Evolutionary conservation across 345 rosid species (phyloP).

Genomic region (Rhodomyrtus tomentosa): DNA sequence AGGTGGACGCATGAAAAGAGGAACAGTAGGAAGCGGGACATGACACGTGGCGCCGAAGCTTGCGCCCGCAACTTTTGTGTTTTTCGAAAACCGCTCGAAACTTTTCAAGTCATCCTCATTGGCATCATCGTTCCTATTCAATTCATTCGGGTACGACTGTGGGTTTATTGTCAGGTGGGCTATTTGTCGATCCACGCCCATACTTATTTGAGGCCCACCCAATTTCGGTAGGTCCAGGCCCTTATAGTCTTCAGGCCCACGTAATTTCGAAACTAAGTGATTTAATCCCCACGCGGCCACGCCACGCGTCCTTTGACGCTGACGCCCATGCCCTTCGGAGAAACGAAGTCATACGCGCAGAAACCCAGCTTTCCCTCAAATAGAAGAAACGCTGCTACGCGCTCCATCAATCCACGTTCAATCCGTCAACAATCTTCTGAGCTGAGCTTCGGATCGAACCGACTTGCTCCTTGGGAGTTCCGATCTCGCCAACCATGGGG

Average conservation of each 20-base stretch:
- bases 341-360: neutral
- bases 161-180: neutral
- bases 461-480: neutral
- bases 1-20: neutral
- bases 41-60: neutral
- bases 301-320: no score
- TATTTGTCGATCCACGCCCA: neutral
- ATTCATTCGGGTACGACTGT: neutral
- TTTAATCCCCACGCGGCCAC: neutral
- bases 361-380: neutral
- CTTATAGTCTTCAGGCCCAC: neutral
- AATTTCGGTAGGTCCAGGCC: neutral
- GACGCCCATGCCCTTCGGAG: no score
- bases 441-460: neutral
- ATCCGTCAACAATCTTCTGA: neutral
- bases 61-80: neutral
- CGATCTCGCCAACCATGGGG: slow-evolving; percentile 32
- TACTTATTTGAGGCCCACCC: neutral
- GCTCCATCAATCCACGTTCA: neutral
- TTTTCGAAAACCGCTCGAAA: neutral
- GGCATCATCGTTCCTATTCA: neutral
- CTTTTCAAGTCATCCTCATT: neutral
- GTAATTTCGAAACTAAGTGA: no score
- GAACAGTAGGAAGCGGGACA: no score
- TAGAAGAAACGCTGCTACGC: neutral